Percentiles rank a stretch among this genome's conserved stretches.
Evolutionary conservation across 257 asterid genomes (phyloP).

Genomic region (Henckelia pumila): DNA sequence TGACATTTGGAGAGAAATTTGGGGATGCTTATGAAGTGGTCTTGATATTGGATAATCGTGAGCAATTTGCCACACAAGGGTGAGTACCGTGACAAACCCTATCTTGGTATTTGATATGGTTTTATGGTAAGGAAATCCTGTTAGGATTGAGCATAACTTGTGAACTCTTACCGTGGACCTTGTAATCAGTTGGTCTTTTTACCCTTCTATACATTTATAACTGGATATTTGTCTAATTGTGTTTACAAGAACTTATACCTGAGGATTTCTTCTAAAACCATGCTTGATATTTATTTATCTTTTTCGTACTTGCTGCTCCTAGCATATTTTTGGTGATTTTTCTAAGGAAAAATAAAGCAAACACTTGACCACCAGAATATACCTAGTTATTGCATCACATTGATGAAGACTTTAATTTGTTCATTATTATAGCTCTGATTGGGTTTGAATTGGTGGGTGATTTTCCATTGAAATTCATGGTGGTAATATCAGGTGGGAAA

Average conservation of each 20-base stretch:
- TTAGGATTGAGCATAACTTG: conserved; percentile 1
- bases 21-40: conserved; percentile 79
- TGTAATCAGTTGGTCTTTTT: conserved; percentile 10
- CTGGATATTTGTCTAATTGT: conserved; percentile 3
- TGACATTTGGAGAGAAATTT: conserved; percentile 72
- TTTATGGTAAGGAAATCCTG: conserved; percentile 5
- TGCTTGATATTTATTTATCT: neutral
- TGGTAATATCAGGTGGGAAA: conserved; percentile 1
- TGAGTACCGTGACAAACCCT: conserved; percentile 32
- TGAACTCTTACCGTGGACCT: conserved; percentile 21
- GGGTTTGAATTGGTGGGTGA: neutral
- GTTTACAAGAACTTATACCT: conserved; percentile 3
- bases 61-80: conserved; percentile 83
- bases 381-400: conserved; percentile 1
- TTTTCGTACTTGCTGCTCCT: conserved; percentile 5
- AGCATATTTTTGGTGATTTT: too few species aligned
- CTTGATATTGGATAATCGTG: conserved; percentile 86
- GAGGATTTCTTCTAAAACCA: conserved; percentile 7
- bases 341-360: neutral
- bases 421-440: neutral
- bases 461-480: neutral
- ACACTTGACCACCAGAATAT: conserved; percentile 14
- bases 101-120: conserved; percentile 3
- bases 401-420: neutral
- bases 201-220: conserved; percentile 15